Conservation (phyloP, 352 stramenopile species). For the Globisporangium nagaii region DNA sequence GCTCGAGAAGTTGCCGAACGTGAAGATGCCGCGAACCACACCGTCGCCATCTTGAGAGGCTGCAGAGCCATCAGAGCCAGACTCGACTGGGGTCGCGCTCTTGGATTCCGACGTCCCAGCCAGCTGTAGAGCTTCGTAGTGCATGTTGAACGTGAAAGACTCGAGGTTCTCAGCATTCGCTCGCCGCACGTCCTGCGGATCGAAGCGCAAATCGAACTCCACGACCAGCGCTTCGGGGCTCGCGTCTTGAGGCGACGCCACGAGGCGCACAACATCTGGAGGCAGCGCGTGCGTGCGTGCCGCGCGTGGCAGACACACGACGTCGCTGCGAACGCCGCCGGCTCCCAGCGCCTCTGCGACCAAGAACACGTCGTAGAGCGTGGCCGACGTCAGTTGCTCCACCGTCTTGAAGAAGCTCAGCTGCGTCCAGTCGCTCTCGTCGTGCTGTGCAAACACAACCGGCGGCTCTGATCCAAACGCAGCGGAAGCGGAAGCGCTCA, state of each 20-base stretch:
- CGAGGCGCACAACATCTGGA: constrained; percentile 26
- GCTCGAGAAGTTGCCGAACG: constrained; percentile 29
- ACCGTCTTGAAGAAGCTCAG: constrained; percentile 24
- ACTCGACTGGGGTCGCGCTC: no score
- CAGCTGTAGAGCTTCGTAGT: constrained; percentile 36
- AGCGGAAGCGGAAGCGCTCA: not conserved
- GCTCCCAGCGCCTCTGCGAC: constrained; percentile 47
- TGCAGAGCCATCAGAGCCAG: not conserved
- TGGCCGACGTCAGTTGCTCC: constrained; percentile 29
- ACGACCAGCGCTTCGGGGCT: constrained; percentile 39
- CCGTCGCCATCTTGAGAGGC: not conserved
- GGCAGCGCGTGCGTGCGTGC: constrained; percentile 54
- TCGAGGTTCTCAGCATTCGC: constrained; percentile 20
- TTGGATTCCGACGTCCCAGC: not conserved
- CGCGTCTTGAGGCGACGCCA: constrained; percentile 22
- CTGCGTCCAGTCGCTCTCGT: constrained; percentile 16
- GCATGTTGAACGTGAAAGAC: constrained; percentile 43
- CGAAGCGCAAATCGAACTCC: constrained; percentile 33
- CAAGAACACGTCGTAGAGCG: constrained; percentile 52
- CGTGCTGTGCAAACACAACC: constrained; percentile 24
- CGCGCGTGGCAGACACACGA: constrained; percentile 16
- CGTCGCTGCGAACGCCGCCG: constrained; percentile 42
- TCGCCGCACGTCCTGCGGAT: constrained; percentile 28
- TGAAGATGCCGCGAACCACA: constrained; percentile 19
- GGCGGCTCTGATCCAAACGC: constrained; percentile 2